A percentile compares a stretch with the other conserved stretches of the same genome.
These are phyloP conservation scores for Penicillium cinerascens DNA, from an alignment of 495 filamentous ascomycete genomes.

Conservation along the genomic window DNA sequence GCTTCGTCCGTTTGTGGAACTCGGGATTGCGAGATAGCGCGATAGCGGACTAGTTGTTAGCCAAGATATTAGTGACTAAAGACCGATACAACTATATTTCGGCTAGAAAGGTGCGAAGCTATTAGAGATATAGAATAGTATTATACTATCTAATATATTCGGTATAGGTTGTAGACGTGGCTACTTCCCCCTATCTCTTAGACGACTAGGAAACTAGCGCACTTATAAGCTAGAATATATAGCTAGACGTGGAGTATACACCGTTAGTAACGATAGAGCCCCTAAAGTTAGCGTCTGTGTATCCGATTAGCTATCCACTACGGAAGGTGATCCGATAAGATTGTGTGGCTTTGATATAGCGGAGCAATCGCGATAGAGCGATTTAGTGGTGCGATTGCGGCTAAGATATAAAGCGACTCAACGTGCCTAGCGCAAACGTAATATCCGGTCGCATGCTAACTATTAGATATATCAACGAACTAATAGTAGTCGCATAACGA, in stretches of 20 bases:
- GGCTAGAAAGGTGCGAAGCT: constrained; percentile 12
- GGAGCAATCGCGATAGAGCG: constrained; percentile 2
- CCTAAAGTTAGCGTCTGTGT: constrained; percentile 5
- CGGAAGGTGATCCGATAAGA: constrained; percentile 5
- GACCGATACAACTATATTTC: constrained; percentile 11
- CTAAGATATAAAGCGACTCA: constrained; percentile 10
- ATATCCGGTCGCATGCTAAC: too few species aligned
- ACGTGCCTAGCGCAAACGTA: not conserved
- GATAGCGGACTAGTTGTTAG: constrained; percentile 12
- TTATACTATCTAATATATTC: not conserved
- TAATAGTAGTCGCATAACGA: too few species aligned
- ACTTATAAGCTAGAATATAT: constrained; percentile 9
- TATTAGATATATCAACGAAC: too few species aligned
- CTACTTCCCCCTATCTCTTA: constrained; percentile 15
- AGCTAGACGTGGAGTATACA: constrained; percentile 8
- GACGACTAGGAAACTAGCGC: constrained; percentile 11
- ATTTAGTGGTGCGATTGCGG: constrained; percentile 7
- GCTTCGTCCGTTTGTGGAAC: too few species aligned
- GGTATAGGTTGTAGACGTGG: constrained; percentile 16
- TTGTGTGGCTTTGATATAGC: constrained; percentile 7
- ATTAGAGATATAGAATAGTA: constrained; percentile 13
- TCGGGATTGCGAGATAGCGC: too few species aligned
- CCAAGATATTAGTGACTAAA: constrained; percentile 13
- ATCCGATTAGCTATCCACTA: not conserved
- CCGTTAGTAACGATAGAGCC: constrained; percentile 9